Evolutionary conservation across 192 early-diverging fungal genomes (phyloP).

Genomic region (Backusella mclennaniae): DNA sequence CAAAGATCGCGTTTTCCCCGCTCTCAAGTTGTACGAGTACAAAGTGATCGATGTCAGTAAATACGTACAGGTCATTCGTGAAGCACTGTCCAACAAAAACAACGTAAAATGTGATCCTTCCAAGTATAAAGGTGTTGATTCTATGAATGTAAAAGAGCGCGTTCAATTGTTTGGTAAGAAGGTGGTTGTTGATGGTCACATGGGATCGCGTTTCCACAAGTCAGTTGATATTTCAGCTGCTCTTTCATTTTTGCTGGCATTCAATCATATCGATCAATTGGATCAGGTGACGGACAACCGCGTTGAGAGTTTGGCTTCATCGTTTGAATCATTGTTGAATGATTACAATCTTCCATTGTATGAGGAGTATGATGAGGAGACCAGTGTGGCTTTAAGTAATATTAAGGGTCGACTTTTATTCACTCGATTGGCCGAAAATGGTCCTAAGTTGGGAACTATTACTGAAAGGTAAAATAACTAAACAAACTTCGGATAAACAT

Average conservation of each 20-base stretch:
- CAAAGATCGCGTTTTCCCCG: conserved; percentile 51
- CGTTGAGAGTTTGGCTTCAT: conserved; percentile 40
- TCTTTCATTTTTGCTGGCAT: conserved; percentile 46
- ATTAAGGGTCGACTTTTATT: conserved; percentile 79
- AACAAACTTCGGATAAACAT: conserved; percentile 1
- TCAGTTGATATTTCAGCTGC: conserved; percentile 47
- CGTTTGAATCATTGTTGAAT: conserved; percentile 68
- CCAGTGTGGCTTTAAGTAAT: conserved; percentile 66
- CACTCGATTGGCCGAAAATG: conserved; percentile 81
- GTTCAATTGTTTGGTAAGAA: conserved; percentile 42
- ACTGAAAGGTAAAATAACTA: conserved; percentile 50
- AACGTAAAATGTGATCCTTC: neutral
- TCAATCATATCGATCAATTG: neutral
- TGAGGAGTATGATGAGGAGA: conserved; percentile 80
- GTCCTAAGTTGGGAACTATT: conserved; percentile 81
- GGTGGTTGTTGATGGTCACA: conserved; percentile 32
- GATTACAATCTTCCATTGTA: conserved; percentile 89
- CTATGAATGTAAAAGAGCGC: conserved; percentile 45
- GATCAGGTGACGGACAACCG: neutral
- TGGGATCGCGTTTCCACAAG: conserved; percentile 58
- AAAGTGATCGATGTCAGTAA: conserved; percentile 73
- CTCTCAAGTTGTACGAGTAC: conserved; percentile 84
- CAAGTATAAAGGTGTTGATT: conserved; percentile 25
- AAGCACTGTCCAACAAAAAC: conserved; percentile 37
- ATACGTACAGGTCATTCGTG: conserved; percentile 39